Evolutionary conservation across 345 rosid genomes (phyloP), one percentile per base, ranked within the genome.

Genomic region (Gossypium longicalyx): DNA sequence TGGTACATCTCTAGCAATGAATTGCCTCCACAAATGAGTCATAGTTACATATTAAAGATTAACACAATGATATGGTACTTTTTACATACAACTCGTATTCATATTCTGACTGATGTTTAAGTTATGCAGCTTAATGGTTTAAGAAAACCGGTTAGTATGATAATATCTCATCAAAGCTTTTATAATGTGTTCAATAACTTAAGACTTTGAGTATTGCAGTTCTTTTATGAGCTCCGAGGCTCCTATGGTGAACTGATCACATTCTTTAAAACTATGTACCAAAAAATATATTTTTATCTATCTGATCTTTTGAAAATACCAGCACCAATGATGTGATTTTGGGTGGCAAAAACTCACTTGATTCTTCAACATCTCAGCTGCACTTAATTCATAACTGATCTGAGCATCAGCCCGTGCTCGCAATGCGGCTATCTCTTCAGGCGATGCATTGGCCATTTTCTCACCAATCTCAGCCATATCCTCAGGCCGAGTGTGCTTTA

Each of bases 391-490:
- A 66, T 93, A 93, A 67, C 82, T 85, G 25, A 86, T 72, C 72
- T 91, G 97, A 52, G 96, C 89, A 88, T 95, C 93, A 4, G 86
- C 87, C 15, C 83, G 97, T 7, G 91, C 84, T 80, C 88, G 97
- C 84, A 93, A 85, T 27, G 92, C 71, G 23, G 97, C 95, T 25
- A 93, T 83, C 82, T 91, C 97, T 78, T 90, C 93, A 77, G 97
- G 97, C 0, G 92, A 88, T 19, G 91, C 93, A 56, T 88, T 90
- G 0, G 94, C 94, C 90, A 93, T 86, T 86, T 89, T 93, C 81
- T 93, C 89, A 22, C 99, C 80, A 27, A 96, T 91, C 84, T 96
- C 87, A 48, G 97, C 89, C 89, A 96, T 89, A 78, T 91, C 93
- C 79, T 89, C 97, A 0, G 98, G 97, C 34, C 83, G 85, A 2